These are phyloP conservation scores for Pythium grandisporangium DNA, from an alignment of 352 stramenopile species.

Conservation along the genomic window DNA sequence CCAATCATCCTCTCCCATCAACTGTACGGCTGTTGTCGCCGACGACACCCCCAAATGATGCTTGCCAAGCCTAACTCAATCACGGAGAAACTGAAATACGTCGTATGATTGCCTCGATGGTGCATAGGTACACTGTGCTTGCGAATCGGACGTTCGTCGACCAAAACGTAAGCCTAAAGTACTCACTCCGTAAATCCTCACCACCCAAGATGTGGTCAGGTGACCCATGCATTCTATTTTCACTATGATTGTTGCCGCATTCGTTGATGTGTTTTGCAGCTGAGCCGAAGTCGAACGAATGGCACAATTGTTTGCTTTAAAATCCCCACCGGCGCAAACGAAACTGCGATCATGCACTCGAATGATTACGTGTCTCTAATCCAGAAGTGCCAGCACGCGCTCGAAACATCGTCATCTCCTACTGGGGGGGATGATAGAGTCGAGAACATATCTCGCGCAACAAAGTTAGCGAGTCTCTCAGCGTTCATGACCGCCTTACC, in stretches of 20 bases:
- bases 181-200: too few relatives aligned
- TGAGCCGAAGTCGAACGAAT: constrained; percentile 29
- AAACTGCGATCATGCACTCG: constrained; percentile 21
- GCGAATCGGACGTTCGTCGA: constrained; percentile 54
- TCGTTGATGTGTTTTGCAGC: constrained; percentile 10
- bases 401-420: constrained; percentile 17
- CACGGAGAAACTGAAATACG: too few relatives aligned
- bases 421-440: too few relatives aligned
- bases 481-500: constrained; percentile 21
- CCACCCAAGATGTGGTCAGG: too few relatives aligned
- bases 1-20: constrained; percentile 44
- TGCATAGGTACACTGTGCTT: constrained; percentile 50
- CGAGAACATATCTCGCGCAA: constrained; percentile 1
- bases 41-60: background rate
- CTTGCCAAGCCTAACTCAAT: background rate
- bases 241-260: background rate
- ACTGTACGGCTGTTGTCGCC: constrained; percentile 19
- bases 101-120: too few relatives aligned
- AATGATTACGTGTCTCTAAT: constrained; percentile 16
- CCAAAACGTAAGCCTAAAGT: constrained; percentile 39
- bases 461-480: constrained; percentile 29
- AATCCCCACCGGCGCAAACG: constrained; percentile 27
- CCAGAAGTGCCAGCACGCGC: constrained; percentile 6
- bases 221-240: too few relatives aligned
- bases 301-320: constrained; percentile 39